These are phyloP conservation scores for Daldinia vernicosa DNA, from an alignment of 495 filamentous ascomycete genomes.

Conservation along the genomic window DNA sequence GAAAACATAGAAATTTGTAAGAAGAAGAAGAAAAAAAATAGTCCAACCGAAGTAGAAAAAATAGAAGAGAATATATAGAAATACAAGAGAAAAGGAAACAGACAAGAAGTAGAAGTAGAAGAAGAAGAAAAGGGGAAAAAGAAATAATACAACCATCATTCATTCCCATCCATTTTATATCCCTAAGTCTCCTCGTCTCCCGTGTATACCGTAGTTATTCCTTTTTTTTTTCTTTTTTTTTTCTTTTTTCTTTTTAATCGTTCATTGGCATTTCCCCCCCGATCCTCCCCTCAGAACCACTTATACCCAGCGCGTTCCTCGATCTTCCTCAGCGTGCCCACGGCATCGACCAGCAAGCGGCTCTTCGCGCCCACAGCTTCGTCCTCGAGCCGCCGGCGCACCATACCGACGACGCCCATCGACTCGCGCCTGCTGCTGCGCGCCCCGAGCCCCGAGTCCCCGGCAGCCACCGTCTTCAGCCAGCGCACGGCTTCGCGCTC, in stretches of 20 bases:
- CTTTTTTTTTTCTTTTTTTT: conserved; percentile 1
- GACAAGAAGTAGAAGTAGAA: conserved; percentile 15
- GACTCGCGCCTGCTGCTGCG: conserved; percentile 48
- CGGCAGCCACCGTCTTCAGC: conserved; percentile 38
- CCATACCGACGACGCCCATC: conserved; percentile 51
- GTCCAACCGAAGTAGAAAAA: conserved; percentile 1
- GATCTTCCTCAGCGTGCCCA: conserved; percentile 54
- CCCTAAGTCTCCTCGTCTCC: neutral
- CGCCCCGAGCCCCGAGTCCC: conserved; percentile 44
- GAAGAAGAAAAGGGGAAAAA: conserved; percentile 26
- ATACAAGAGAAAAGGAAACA: conserved; percentile 27
- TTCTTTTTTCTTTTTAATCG: conserved; percentile 2
- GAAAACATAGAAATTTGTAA: conserved; percentile 19
- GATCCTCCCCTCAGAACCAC: conserved; percentile 48
- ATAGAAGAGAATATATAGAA: conserved; percentile 14
- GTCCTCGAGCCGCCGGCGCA: conserved; percentile 50
- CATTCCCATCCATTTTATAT: conserved; percentile 20
- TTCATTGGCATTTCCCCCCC: neutral
- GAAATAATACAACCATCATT: conserved; percentile 26
- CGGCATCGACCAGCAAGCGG: conserved; percentile 55
- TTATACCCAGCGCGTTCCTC: conserved; percentile 50
- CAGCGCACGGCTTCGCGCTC: conserved; percentile 39
- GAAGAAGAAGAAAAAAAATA: conserved; percentile 8
- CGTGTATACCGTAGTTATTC: neutral
- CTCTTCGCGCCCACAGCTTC: conserved; percentile 52